These are phyloP conservation scores for Penicillium samsonianum DNA, from an alignment of 495 filamentous ascomycete genomes.

Conservation along the genomic window DNA sequence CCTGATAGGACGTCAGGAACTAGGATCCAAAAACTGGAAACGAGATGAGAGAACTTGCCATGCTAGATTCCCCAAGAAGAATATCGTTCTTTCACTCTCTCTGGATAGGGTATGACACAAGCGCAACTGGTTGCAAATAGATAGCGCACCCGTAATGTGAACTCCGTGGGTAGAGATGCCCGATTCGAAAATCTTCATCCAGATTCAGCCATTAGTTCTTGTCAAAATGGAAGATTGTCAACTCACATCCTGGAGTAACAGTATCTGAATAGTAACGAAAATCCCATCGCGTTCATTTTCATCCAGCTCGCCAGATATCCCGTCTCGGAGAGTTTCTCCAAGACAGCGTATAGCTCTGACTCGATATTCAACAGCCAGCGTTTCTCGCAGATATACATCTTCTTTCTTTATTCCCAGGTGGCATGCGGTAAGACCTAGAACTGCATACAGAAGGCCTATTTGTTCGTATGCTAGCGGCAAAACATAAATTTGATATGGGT, in stretches of 20 bases:
- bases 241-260: slow-evolving; percentile 44
- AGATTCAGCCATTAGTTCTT: neutral
- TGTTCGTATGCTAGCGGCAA: slow-evolving; percentile 40
- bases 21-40: neutral
- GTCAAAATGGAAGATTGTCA: neutral
- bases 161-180: slow-evolving; percentile 40
- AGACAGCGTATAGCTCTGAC: slow-evolving; percentile 40
- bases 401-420: slow-evolving; percentile 34
- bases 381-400: slow-evolving; percentile 30
- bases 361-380: slow-evolving; percentile 37
- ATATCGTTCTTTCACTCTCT: slow-evolving; percentile 34
- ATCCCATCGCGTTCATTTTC: slow-evolving; percentile 39
- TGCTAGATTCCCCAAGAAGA: slow-evolving; percentile 42
- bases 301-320: slow-evolving; percentile 26
- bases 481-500: slow-evolving; percentile 41
- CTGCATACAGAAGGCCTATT: slow-evolving; percentile 36
- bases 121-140: slow-evolving; percentile 37
- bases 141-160: slow-evolving; percentile 44
- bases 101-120: slow-evolving; percentile 30
- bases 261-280: slow-evolving; percentile 41
- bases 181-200: slow-evolving; percentile 36
- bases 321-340: slow-evolving; percentile 30
- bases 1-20: slow-evolving; percentile 19
- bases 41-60: slow-evolving; percentile 23
- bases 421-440: slow-evolving; percentile 39